phyloP scores from a whole-genome alignment of 2,329 filamentous ascomycete genomes.

The Penicillium hordei region DNA sequence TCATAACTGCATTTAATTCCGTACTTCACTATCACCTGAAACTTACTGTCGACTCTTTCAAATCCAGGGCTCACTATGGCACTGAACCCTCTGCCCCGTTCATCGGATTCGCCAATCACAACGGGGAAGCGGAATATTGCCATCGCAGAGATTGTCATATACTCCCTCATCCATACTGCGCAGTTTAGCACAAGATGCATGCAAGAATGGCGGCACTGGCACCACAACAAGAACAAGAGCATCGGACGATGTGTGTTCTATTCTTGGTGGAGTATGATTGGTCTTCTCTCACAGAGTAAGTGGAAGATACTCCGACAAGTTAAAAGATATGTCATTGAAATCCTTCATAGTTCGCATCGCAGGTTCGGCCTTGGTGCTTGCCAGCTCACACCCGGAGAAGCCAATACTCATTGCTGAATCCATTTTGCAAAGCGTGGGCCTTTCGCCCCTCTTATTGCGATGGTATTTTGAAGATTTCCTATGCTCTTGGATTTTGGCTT shows the following conservation, averaged over 20 bases:
- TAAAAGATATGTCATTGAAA: not conserved
- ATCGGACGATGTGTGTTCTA: conserved; percentile 24
- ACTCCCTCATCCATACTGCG: conserved; percentile 22
- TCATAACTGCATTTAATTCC: not conserved
- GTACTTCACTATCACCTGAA: not conserved
- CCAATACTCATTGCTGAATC: conserved; percentile 24
- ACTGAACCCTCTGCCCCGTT: not conserved
- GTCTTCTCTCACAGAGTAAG: conserved; percentile 28
- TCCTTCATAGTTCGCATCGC: conserved; percentile 27
- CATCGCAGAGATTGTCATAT: conserved; percentile 28
- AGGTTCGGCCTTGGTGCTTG: conserved; percentile 26
- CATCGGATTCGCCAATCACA: conserved; percentile 4
- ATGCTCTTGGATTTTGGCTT: not conserved
- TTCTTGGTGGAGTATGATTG: conserved; percentile 31
- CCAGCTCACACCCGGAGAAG: conserved; percentile 16
- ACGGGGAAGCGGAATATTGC: conserved; percentile 17
- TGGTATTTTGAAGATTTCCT: conserved; percentile 16
- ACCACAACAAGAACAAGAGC: conserved; percentile 22
- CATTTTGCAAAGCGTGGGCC: conserved; percentile 26
- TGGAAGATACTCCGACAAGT: not conserved
- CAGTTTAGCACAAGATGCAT: conserved; percentile 25
- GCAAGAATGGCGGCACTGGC: conserved; percentile 32
- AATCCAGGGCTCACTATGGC: no score
- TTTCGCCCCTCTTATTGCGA: conserved; percentile 31
- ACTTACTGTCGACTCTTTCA: not conserved